Conservation (phyloP, 495 filamentous ascomycete genomes). For the Xylaria flabelliformis region DNA sequence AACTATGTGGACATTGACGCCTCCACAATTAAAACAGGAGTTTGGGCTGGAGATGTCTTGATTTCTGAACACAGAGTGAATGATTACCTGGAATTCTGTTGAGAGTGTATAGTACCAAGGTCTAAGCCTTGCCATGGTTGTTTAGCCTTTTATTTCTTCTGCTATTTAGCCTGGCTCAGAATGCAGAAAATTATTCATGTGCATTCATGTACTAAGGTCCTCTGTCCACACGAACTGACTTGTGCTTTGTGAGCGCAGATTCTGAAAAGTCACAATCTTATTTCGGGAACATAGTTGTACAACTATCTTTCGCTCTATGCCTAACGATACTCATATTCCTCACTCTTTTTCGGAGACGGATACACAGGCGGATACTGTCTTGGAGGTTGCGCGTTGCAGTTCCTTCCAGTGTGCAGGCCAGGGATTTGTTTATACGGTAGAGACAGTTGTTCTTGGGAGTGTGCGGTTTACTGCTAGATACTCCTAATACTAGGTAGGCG, state of each 20-base stretch:
- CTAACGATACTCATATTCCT: no score
- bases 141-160: conserved; percentile 9
- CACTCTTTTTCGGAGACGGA: no score
- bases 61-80: not conserved
- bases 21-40: conserved; percentile 9
- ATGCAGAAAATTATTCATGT: not conserved
- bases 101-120: conserved; percentile 19
- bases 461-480: not conserved
- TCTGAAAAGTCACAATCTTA: not conserved
- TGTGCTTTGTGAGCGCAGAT: not conserved
- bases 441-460: not conserved
- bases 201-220: not conserved
- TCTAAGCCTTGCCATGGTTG: not conserved
- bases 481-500: not conserved
- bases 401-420: not conserved
- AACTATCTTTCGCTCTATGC: no score
- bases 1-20: not conserved
- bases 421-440: not conserved
- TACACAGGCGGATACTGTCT: not conserved
- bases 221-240: not conserved
- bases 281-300: not conserved
- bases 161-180: conserved; percentile 36
- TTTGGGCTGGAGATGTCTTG: not conserved
- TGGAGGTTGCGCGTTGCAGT: not conserved
- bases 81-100: not conserved